Base-by-base conservation (phyloP, 768 basidiomycete genomes). In the Crucibulum laeve region DNA sequence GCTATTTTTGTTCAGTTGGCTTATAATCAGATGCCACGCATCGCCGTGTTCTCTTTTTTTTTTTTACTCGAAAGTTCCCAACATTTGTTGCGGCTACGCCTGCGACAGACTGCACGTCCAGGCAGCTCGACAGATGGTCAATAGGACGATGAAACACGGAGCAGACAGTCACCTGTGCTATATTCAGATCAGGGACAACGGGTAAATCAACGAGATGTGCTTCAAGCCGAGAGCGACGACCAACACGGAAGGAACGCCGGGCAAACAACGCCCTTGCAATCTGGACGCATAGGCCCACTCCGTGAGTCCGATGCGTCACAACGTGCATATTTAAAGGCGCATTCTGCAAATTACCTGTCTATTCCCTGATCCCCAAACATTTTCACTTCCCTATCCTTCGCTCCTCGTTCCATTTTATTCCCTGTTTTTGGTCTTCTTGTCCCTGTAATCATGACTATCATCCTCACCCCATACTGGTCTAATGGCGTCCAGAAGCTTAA, bases 401-500 rank as follows among this genome's bases (percentile, higher is more conserved):
- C 19, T 28, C 45, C 39, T 41, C 45, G 34, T 43, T 22, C 19
- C 33, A 36, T 36, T 43, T 24, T 41, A 15, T 36, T 45, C 34
- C 25, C 42, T 15, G 10, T 35, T 24, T 22, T 24, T 38, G 19
- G 43, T 46, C 15, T 28, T 39, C 34, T 52, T 38, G 11, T 36
- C 17, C 7, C 35, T 36, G 43, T 47, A 26, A 38, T 49, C 51
- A 81, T 82, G 80, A 79, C 80, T 5, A 68, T 80, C 50, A 60
- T 79, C 38, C 76, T 89, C 47, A 87, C 79, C 24, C 87, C 86
- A 10, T 84, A 82, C 69, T 84, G 76, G 78, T 63, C 66, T 25
- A 76, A 85, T 53, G 86, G 83, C 42, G 70, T 77, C 44, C 86
- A 87, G 53, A 86, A 76, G 61, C 76, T 90, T 55, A 85, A 76